Conservation (phyloP, 2,329 filamentous ascomycete species). For the Monilinia fructicola region DNA sequence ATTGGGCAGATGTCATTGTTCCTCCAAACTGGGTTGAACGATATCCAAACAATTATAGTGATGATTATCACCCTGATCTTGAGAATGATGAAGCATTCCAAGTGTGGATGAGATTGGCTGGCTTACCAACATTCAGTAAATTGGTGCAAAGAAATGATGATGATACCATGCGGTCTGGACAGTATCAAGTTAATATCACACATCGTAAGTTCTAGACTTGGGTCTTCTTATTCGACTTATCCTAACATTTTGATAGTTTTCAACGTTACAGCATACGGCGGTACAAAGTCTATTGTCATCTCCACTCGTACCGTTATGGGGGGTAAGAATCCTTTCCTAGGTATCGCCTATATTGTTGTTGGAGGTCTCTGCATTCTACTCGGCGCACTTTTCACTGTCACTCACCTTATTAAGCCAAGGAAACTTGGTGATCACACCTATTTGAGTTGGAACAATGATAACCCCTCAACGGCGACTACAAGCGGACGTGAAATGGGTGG, state of each 20-base stretch:
- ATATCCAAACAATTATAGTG: slow-evolving; percentile 70
- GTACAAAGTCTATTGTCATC: slow-evolving; percentile 86
- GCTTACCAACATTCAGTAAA: slow-evolving; percentile 92
- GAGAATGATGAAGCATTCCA: slow-evolving; percentile 81
- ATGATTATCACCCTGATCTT: slow-evolving; percentile 63
- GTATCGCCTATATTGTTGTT: slow-evolving; percentile 93
- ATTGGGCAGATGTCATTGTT: slow-evolving; percentile 64
- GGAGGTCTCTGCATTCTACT: slow-evolving; percentile 90
- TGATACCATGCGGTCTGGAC: slow-evolving; percentile 64
- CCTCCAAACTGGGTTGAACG: slow-evolving; percentile 81
- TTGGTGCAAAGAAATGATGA: slow-evolving; percentile 80
- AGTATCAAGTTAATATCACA: slow-evolving; percentile 73
- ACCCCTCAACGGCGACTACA: slow-evolving; percentile 54
- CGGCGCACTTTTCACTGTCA: slow-evolving; percentile 82
- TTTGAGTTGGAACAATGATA: slow-evolving; percentile 86
- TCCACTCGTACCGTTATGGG: slow-evolving; percentile 91
- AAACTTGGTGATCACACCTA: slow-evolving; percentile 99
- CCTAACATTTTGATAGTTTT: slow-evolving; percentile 61
- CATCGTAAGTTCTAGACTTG: slow-evolving; percentile 61
- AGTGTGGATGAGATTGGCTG: slow-evolving; percentile 98
- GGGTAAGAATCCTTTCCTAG: slow-evolving; percentile 91
- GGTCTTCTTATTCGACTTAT: neutral
- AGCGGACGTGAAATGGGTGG: slow-evolving; percentile 53
- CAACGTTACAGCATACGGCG: slow-evolving; percentile 73
- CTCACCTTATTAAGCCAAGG: slow-evolving; percentile 88